Evolutionary conservation across 2,329 filamentous ascomycete species (phyloP).

Genomic region (Cytospora leucostoma): DNA sequence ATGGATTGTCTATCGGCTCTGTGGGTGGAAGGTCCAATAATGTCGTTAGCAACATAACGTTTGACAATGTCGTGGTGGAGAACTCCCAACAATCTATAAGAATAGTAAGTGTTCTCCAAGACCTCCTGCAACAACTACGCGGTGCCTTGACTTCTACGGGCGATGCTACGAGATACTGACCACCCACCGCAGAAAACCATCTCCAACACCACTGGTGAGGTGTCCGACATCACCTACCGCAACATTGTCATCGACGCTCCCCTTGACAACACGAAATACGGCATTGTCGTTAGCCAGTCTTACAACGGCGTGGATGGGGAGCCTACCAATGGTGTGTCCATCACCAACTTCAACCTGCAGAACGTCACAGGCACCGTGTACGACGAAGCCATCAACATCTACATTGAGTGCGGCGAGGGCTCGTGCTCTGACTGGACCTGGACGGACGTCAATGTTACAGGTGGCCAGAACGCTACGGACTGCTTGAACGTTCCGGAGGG

Average conservation of each 20-base stretch:
- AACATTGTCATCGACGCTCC: constrained; percentile 47
- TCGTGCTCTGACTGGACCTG: constrained; percentile 42
- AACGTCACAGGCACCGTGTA: constrained; percentile 44
- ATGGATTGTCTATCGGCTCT: constrained; percentile 60
- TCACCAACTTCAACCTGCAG: constrained; percentile 45
- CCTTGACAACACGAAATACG: constrained; percentile 51
- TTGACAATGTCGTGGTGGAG: constrained; percentile 49
- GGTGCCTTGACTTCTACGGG: no score
- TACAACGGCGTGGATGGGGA: constrained; percentile 46
- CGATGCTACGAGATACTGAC: constrained; percentile 39
- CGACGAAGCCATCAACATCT: constrained; percentile 36
- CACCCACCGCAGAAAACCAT: constrained; percentile 49
- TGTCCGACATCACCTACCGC: constrained; percentile 54
- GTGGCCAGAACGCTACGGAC: constrained; percentile 37
- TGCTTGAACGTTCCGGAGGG: constrained; percentile 15
- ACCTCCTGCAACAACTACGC: constrained; percentile 29
- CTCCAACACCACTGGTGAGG: constrained; percentile 51
- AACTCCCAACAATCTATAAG: constrained; percentile 43
- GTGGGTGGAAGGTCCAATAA: constrained; percentile 60
- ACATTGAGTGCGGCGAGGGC: constrained; percentile 43
- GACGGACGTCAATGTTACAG: constrained; percentile 39
- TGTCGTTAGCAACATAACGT: constrained; percentile 53
- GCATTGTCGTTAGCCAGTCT: constrained; percentile 61
- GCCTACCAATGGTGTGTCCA: constrained; percentile 49
- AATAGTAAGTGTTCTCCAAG: not conserved